A percentile compares a stretch with the other conserved stretches of the same genome.
Evolutionary conservation across 768 basidiomycete genomes (phyloP).

Genomic region (Calocera cornea): DNA sequence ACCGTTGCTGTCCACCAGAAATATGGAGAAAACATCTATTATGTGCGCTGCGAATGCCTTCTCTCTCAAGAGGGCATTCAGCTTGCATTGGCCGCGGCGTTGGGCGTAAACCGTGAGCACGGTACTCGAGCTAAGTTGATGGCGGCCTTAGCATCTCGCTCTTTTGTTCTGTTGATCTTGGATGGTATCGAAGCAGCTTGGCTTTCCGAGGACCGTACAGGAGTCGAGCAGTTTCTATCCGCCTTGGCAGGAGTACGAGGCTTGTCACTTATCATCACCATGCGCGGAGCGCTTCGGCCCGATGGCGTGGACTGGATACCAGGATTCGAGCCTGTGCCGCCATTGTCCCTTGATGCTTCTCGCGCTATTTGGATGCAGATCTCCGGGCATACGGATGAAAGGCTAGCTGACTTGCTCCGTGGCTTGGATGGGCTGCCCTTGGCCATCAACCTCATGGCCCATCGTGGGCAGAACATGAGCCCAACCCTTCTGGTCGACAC

Average conservation of each 20-base stretch:
- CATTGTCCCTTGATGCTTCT: slow-evolving; percentile 11
- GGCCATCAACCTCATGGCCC: not conserved
- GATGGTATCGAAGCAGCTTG: slow-evolving; percentile 34
- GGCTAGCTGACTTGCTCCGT: not conserved
- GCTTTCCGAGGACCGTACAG: slow-evolving; percentile 18
- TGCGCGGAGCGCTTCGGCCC: slow-evolving; percentile 17
- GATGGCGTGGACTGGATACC: slow-evolving; percentile 7
- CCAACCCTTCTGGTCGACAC: not conserved
- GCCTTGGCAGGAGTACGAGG: slow-evolving; percentile 19
- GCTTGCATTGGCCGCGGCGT: slow-evolving; percentile 19
- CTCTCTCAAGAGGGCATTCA: slow-evolving; percentile 19
- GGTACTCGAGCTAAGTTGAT: slow-evolving; percentile 16
- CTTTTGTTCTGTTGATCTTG: slow-evolving; percentile 24
- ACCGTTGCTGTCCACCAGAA: slow-evolving; percentile 14
- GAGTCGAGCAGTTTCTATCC: slow-evolving; percentile 20
- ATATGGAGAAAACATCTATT: slow-evolving; percentile 21
- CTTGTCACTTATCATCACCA: slow-evolving; percentile 26
- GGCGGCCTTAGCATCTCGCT: slow-evolving; percentile 17
- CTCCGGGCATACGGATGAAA: slow-evolving; percentile 7
- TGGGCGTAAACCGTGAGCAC: slow-evolving; percentile 17
- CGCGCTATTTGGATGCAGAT: slow-evolving; percentile 21
- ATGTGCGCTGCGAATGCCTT: slow-evolving; percentile 27
- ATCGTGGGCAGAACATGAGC: not conserved
- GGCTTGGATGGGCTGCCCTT: not conserved
- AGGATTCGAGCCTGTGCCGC: not conserved